Conservation (phyloP, 2,329 filamentous ascomycete genomes). For the Westerdykella aurantiaca region DNA sequence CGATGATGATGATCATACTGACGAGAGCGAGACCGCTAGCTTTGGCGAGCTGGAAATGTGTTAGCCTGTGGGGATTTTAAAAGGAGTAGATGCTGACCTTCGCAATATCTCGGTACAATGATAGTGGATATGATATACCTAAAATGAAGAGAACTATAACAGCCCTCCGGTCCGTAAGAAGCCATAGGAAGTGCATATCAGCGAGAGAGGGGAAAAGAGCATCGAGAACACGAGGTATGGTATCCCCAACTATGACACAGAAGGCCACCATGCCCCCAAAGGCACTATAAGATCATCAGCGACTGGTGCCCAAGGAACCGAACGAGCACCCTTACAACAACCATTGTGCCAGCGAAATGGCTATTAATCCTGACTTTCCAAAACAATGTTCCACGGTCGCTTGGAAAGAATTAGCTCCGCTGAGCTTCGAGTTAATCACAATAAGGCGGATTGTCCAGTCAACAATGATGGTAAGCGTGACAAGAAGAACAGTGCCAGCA, state of each 20-base stretch:
- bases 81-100: slow-evolving; percentile 49
- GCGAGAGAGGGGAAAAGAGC: slow-evolving; percentile 74
- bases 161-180: slow-evolving; percentile 73
- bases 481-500: slow-evolving; percentile 70
- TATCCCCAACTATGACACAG: slow-evolving; percentile 94
- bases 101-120: slow-evolving; percentile 91
- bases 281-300: slow-evolving; percentile 48
- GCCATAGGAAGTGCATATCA: slow-evolving; percentile 69
- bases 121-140: slow-evolving; percentile 82
- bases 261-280: slow-evolving; percentile 99
- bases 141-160: slow-evolving; percentile 85
- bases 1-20: slow-evolving; percentile 85
- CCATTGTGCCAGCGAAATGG: slow-evolving; percentile 91
- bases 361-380: slow-evolving; percentile 77
- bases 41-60: slow-evolving; percentile 68
- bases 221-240: slow-evolving; percentile 81
- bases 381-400: slow-evolving; percentile 95
- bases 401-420: slow-evolving; percentile 89
- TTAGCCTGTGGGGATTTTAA: slow-evolving; percentile 25
- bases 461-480: slow-evolving; percentile 73
- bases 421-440: slow-evolving; percentile 95
- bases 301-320: neutral
- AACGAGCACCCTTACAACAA: slow-evolving; percentile 56
- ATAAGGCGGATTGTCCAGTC: slow-evolving; percentile 98
- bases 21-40: slow-evolving; percentile 88